These are phyloP conservation scores for Neurospora pannonica DNA, from an alignment of 495 filamentous ascomycete species.

Conservation along the genomic window DNA sequence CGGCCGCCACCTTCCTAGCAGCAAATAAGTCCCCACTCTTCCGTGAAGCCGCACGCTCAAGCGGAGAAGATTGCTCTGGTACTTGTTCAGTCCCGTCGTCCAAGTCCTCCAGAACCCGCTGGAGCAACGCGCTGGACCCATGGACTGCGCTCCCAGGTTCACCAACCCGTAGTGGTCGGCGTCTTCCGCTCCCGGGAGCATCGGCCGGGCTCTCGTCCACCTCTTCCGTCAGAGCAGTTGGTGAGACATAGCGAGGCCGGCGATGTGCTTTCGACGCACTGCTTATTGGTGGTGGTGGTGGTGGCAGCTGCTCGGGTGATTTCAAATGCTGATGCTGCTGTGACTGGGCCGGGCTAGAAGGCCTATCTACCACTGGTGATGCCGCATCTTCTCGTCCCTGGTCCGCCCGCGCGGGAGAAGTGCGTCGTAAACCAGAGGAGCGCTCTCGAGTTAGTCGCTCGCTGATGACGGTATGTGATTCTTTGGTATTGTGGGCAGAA, in stretches of 20 bases:
- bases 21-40: background rate
- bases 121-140: slow-evolving; percentile 21
- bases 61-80: slow-evolving; percentile 29
- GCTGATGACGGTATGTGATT: background rate
- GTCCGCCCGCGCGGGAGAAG: background rate
- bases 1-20: background rate
- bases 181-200: slow-evolving; percentile 36
- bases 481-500: background rate
- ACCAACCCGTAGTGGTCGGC: slow-evolving; percentile 20
- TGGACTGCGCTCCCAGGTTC: slow-evolving; percentile 11
- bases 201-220: slow-evolving; percentile 39
- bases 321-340: background rate
- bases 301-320: background rate
- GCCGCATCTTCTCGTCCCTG: background rate
- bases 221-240: slow-evolving; percentile 17
- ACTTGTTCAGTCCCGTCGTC: slow-evolving; percentile 2
- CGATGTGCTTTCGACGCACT: background rate
- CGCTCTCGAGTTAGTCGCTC: background rate
- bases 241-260: slow-evolving; percentile 3
- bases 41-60: slow-evolving; percentile 26
- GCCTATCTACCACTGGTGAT: background rate
- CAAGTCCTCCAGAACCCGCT: slow-evolving; percentile 19
- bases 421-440: background rate
- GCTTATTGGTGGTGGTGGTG: background rate
- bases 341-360: background rate